These are phyloP conservation scores for Phytopythium ostracodes DNA, from an alignment of 352 stramenopile genomes.

Conservation along the genomic window DNA sequence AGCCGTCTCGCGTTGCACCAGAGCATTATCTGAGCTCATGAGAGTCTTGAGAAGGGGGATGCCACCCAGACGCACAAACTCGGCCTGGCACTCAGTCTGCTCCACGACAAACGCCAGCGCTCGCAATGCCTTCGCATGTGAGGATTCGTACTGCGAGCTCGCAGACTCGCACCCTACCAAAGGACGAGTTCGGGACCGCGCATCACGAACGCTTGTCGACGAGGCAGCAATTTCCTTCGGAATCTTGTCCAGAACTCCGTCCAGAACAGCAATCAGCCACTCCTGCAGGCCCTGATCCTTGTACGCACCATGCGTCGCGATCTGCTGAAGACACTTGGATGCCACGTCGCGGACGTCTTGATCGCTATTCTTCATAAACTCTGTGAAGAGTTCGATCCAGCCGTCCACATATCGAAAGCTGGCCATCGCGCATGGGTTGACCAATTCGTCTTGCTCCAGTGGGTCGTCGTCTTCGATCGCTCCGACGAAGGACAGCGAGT, in stretches of 20 bases:
- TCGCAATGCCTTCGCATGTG: conserved; percentile 53
- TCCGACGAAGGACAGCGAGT: conserved; percentile 60
- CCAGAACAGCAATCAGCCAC: conserved; percentile 70
- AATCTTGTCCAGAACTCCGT: conserved; percentile 57
- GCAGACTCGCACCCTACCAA: conserved; percentile 29
- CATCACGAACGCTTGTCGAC: conserved; percentile 59
- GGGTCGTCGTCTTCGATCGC: conserved; percentile 47
- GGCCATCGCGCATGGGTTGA: conserved; percentile 34
- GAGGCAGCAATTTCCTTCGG: conserved; percentile 32
- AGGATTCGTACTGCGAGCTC: conserved; percentile 29
- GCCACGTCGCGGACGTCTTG: conserved; percentile 42
- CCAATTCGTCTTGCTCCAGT: conserved; percentile 54
- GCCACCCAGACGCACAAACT: conserved; percentile 46
- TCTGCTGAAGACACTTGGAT: conserved; percentile 52
- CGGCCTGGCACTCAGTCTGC: conserved; percentile 48
- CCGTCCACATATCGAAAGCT: conserved; percentile 57
- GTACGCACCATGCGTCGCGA: conserved; percentile 35
- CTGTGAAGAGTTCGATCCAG: conserved; percentile 78
- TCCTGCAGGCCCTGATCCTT: conserved; percentile 64
- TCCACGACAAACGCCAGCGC: conserved; percentile 60
- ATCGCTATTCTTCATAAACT: conserved; percentile 51
- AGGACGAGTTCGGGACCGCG: conserved; percentile 51
- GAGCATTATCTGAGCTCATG: conserved; percentile 29
- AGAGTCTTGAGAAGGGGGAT: conserved; percentile 53
- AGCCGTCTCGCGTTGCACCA: conserved; percentile 54